Conservation (phyloP, 169 alveolate species). For the Theileria equi region DNA sequence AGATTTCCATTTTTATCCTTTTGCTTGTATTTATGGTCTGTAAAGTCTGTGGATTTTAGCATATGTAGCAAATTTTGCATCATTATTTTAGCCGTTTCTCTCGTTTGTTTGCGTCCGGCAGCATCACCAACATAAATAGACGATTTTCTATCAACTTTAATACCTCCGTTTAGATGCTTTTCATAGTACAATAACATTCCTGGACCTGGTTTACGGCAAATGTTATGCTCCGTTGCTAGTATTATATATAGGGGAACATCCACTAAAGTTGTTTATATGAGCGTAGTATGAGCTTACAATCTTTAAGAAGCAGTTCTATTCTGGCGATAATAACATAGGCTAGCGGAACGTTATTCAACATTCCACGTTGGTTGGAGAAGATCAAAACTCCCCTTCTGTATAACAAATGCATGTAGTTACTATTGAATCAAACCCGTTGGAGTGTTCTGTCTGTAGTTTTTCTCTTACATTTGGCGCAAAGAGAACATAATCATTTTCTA, state of each 20-base stretch:
- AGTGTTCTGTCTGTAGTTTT: constrained; percentile 27
- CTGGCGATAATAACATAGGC: constrained; percentile 51
- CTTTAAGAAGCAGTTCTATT: constrained; percentile 35
- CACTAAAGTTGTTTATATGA: constrained; percentile 13
- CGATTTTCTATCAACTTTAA: constrained; percentile 36
- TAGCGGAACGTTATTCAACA: constrained; percentile 10
- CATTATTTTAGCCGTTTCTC: constrained; percentile 34
- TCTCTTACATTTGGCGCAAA: constrained; percentile 45
- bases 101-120: constrained; percentile 65
- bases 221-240: too few species aligned
- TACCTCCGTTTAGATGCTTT: constrained; percentile 43
- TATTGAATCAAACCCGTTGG: constrained; percentile 26
- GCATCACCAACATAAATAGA: constrained; percentile 76
- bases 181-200: constrained; percentile 73
- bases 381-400: constrained; percentile 40
- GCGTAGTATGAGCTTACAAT: constrained; percentile 46
- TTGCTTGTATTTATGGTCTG: not conserved
- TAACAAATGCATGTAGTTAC: not conserved
- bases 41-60: constrained; percentile 52
- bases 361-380: constrained; percentile 54
- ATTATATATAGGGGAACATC: not conserved
- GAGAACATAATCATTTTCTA: constrained; percentile 49
- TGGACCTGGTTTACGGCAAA: too few species aligned
- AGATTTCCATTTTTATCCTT: not conserved
- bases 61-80: constrained; percentile 46